Base-by-base conservation (phyloP, 495 filamentous ascomycete species). In the Acidomyces sp. region DNA sequence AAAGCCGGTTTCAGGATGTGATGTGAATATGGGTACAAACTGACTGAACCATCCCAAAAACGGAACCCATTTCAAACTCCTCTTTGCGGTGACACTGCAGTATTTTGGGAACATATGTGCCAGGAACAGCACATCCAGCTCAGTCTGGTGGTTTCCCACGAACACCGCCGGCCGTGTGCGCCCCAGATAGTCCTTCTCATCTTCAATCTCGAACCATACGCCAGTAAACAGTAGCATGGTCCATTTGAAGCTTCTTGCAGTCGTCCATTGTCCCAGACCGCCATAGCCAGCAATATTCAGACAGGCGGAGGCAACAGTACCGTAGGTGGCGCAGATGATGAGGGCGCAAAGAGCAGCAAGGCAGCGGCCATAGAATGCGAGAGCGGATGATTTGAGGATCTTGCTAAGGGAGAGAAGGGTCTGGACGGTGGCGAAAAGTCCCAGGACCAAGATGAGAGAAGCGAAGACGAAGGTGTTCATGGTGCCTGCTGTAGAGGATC, bases 41-140 rank as follows among this genome's bases (percentile, higher is more conserved):
- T n/a, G 51, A 60, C 63, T 96, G 64, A 92, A 99, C 88, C 85
- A 93, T 37, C 90, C 90, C 30, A 99, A 66, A 56, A 99, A 78
- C 1, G 90, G 90, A n/a, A 77, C 60, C 31, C 70, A 72, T 51
- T 77, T 78, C 48, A 99, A 64, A 25, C 74, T 80, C 53, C 79
- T 76, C 72, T 99, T 99, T 28, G 88, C 85, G 4, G 87, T 95
- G 33, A 99, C 83, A 56, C 76, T 82, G 65, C 82, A 92, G 67
- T 90, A 85, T 40, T 77, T 78, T 10, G 90, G 92, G 67, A 93
- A 94, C 45, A 90, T 71, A 50, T 63, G 60, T 27, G 85, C 90
- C 10, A 96, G 71, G 71, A 96, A 78, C 37, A 93, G 69, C 23
- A 99, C 81, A 56, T 99, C 90, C 41, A 99, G 72, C 58, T 95